phyloP scores from a whole-genome alignment of 768 basidiomycete species.

The Tylopilus intermedius region DNA sequence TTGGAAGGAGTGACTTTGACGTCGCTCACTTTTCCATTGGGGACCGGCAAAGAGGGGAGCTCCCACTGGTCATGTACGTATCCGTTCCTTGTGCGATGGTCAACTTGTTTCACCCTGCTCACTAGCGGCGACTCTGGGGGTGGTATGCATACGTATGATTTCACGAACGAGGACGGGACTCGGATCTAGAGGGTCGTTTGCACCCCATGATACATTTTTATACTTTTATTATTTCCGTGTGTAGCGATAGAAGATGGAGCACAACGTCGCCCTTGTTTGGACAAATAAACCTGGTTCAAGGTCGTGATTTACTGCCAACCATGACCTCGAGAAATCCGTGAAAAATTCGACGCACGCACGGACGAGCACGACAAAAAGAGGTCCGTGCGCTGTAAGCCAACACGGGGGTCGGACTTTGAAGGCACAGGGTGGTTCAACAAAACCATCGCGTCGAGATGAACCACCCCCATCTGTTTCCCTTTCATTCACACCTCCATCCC shows the following conservation, averaged over 20 bases:
- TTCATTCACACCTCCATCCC: conserved; percentile 23
- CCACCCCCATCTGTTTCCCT: conserved; percentile 30
- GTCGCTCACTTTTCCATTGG: conserved; percentile 58
- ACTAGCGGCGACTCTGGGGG: conserved; percentile 48
- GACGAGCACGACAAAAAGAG: conserved; percentile 26
- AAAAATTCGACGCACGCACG: conserved; percentile 18
- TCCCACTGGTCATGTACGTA: conserved; percentile 59
- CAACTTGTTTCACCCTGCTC: conserved; percentile 19
- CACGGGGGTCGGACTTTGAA: conserved; percentile 35
- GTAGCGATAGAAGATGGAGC: not conserved
- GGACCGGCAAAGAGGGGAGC: conserved; percentile 46
- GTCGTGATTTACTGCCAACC: conserved; percentile 12
- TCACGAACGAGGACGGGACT: conserved; percentile 19
- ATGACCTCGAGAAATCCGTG: conserved; percentile 9
- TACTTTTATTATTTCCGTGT: conserved; percentile 4
- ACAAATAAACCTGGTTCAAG: conserved; percentile 26
- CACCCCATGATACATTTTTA: conserved; percentile 1
- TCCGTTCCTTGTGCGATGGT: not conserved
- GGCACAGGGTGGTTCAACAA: conserved; percentile 36
- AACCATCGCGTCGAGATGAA: conserved; percentile 38
- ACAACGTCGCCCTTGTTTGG: conserved; percentile 22
- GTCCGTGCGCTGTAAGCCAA: conserved; percentile 34
- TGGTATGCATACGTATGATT: conserved; percentile 43
- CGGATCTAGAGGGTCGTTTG: conserved; percentile 10
- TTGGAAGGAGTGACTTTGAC: conserved; percentile 54